These are phyloP conservation scores for Cymodocea nodosa DNA, from an alignment of 116 monocot species.

Conservation along the genomic window DNA sequence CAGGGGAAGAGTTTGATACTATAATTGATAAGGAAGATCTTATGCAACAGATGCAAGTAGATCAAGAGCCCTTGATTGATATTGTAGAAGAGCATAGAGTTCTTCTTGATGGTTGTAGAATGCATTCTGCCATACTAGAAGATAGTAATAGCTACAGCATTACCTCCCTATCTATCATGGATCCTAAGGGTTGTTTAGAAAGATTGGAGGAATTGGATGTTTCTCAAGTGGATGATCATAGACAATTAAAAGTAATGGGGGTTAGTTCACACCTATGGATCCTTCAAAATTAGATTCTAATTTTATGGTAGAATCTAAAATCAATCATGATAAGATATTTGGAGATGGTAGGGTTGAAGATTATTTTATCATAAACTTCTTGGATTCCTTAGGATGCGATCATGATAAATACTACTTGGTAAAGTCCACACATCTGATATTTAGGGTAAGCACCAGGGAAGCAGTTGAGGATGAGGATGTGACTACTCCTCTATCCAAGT, in stretches of 20 bases:
- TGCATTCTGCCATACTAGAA: conserved; percentile 7
- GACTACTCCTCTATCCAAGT: too few relatives aligned
- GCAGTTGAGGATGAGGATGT: too few relatives aligned
- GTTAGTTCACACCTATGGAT: neutral
- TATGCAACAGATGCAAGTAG: conserved; percentile 4
- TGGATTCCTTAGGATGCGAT: conserved; percentile 7
- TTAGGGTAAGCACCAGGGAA: too few relatives aligned
- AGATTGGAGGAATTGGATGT: neutral
- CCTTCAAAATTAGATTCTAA: neutral
- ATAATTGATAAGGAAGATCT: neutral
- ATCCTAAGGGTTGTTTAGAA: neutral
- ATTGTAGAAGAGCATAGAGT: neutral
- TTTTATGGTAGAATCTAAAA: neutral
- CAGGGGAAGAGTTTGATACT: conserved; percentile 3
- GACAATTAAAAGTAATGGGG: neutral
- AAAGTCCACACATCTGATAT: neutral
- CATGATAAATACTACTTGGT: conserved; percentile 5
- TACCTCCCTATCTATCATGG: neutral
- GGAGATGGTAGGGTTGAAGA: conserved; percentile 2
- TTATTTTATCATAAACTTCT: conserved; percentile 1
- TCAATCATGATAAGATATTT: neutral
- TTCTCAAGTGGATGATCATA: neutral
- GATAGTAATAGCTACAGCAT: conserved; percentile 11
- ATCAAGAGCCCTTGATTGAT: neutral
- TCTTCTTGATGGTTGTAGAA: neutral